Percentiles rank a stretch among this genome's conserved stretches.
phyloP scores from a whole-genome alignment of 1,284 basidiomycete species.

The Fomitopsis betulina region DNA sequence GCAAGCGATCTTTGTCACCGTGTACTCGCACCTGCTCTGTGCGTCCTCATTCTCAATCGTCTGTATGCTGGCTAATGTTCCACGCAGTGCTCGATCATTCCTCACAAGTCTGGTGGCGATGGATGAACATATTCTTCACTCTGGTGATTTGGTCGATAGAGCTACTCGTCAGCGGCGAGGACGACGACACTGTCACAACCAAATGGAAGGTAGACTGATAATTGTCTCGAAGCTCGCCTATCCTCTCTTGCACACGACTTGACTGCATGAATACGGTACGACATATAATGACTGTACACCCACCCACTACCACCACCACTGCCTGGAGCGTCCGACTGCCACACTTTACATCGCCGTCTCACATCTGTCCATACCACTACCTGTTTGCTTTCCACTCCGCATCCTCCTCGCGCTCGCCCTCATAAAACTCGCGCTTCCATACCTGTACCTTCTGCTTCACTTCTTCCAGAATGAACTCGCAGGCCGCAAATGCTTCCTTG shows the following conservation, averaged over 20 bases:
- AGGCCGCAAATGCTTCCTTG: constrained; percentile 75
- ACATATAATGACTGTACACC: neutral
- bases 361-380: constrained; percentile 12
- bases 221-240: neutral
- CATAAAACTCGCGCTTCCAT: constrained; percentile 89
- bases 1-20: constrained; percentile 78
- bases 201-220: constrained; percentile 78
- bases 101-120: constrained; percentile 87
- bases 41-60: constrained; percentile 26
- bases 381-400: constrained; percentile 76
- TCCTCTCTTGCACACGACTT: neutral
- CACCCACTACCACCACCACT: neutral
- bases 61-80: neutral
- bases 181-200: constrained; percentile 65
- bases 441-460: constrained; percentile 82
- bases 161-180: constrained; percentile 72
- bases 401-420: constrained; percentile 52
- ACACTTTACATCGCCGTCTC: neutral
- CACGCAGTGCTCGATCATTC: constrained; percentile 69
- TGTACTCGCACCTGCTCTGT: constrained; percentile 80
- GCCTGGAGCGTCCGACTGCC: neutral
- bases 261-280: constrained; percentile 1
- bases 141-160: constrained; percentile 78
- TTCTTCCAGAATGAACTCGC: constrained; percentile 79
- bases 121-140: constrained; percentile 84